Conservation (phyloP, 2,329 filamentous ascomycete species). For the Aureobasidium sp. region DNA sequence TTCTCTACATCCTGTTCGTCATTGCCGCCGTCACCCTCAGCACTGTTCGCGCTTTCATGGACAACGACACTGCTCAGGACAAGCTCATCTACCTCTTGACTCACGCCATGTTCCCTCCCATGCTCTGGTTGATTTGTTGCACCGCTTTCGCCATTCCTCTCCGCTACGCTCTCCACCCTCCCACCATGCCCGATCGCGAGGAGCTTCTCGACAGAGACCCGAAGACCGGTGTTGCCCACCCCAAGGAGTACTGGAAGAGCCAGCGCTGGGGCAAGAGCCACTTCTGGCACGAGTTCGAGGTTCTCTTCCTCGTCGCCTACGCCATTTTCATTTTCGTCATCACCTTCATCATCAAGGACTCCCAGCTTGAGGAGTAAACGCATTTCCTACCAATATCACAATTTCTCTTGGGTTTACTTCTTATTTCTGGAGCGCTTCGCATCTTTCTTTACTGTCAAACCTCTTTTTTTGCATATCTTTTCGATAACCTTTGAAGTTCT, state of each 20-base stretch:
- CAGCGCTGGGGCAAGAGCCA: conserved; percentile 13
- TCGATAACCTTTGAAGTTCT: neutral
- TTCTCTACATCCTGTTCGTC: conserved; percentile 46
- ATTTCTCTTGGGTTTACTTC: neutral
- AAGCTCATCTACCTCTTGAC: conserved; percentile 47
- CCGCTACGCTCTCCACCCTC: conserved; percentile 52
- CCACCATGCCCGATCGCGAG: conserved; percentile 48
- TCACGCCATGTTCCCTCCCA: conserved; percentile 53
- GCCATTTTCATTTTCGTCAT: conserved; percentile 12
- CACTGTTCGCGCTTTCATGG: conserved; percentile 42
- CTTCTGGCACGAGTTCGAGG: conserved; percentile 13
- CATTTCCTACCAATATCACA: neutral
- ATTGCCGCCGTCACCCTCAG: conserved; percentile 43
- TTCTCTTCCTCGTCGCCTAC: conserved; percentile 11
- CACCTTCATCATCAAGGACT: conserved; percentile 8
- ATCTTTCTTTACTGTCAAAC: neutral
- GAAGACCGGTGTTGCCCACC: conserved; percentile 47
- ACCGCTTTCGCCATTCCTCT: conserved; percentile 33
- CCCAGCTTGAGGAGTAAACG: neutral
- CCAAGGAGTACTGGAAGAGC: conserved; percentile 19
- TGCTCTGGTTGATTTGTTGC: conserved; percentile 39
- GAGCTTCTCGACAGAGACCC: conserved; percentile 47
- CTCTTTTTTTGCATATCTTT: neutral
- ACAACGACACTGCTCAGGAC: conserved; percentile 30
- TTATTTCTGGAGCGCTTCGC: conserved; percentile 3